phyloP scores from a whole-genome alignment of 1,284 basidiomycete species.

The Leccinum griseonigrum region DNA sequence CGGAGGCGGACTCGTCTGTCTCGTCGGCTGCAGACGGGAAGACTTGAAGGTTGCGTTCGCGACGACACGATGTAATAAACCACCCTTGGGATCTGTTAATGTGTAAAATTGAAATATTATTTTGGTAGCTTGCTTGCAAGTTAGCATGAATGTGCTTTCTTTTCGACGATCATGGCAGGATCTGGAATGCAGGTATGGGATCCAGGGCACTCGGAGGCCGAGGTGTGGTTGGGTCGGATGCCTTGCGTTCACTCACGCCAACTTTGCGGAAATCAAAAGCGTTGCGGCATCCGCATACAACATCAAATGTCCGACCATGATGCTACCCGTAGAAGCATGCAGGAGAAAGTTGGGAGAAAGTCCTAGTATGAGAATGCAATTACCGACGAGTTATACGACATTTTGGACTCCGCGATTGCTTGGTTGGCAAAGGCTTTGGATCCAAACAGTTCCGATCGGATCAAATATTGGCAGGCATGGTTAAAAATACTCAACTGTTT shows the following conservation, averaged over 20 bases:
- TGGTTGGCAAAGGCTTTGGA: background rate
- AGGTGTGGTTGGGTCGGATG: background rate
- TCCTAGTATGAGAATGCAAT: background rate
- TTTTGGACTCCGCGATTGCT: slow-evolving; percentile 4
- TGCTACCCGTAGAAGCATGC: background rate
- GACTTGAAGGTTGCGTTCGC: background rate
- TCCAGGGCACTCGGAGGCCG: background rate
- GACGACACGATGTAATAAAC: background rate
- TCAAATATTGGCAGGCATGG: background rate
- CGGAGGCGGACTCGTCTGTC: background rate
- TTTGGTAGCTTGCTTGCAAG: background rate
- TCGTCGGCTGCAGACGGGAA: background rate
- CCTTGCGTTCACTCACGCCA: background rate
- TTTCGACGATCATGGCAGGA: background rate
- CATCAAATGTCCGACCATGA: background rate
- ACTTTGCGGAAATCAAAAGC: background rate
- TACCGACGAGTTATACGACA: background rate
- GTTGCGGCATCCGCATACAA: background rate
- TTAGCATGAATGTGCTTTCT: background rate
- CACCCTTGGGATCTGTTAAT: background rate
- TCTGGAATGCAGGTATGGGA: background rate
- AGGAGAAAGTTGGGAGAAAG: background rate
- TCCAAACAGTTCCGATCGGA: background rate
- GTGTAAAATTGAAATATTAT: background rate
- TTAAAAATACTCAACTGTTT: background rate